These are phyloP conservation scores for Apophysomyces ossiformis DNA, from an alignment of 371 early-diverging fungal genomes.

Conservation along the genomic window DNA sequence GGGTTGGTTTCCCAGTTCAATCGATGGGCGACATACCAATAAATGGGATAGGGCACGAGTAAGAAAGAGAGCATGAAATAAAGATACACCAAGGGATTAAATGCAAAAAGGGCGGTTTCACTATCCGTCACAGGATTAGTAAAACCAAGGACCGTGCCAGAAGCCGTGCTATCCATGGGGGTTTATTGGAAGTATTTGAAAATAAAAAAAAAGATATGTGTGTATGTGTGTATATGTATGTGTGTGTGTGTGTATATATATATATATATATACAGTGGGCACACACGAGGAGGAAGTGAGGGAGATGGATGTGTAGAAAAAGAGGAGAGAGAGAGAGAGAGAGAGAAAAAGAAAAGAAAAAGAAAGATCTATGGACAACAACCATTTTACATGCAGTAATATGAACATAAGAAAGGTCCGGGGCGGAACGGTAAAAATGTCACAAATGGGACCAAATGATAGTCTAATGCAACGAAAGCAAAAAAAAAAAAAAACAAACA, in stretches of 20 bases:
- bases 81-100: slow-evolving; percentile 56
- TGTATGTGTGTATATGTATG: too few relatives aligned
- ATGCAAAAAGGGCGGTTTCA: slow-evolving; percentile 47
- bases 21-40: slow-evolving; percentile 58
- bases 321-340: slow-evolving; percentile 4
- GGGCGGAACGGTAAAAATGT: too few relatives aligned
- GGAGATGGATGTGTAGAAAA: background rate
- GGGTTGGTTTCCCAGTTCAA: slow-evolving; percentile 69
- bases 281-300: too few relatives aligned
- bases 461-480: too few relatives aligned
- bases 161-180: slow-evolving; percentile 16
- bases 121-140: slow-evolving; percentile 21
- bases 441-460: too few relatives aligned
- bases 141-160: slow-evolving; percentile 29
- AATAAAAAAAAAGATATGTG: background rate
- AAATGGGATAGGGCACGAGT: slow-evolving; percentile 61
- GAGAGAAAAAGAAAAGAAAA: slow-evolving; percentile 3
- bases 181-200: slow-evolving; percentile 2
- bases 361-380: background rate
- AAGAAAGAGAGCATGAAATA: slow-evolving; percentile 61
- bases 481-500: too few relatives aligned
- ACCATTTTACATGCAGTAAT: too few relatives aligned
- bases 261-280: too few relatives aligned
- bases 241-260: too few relatives aligned
- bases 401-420: too few relatives aligned